phyloP scores from a whole-genome alignment of 2,329 filamentous ascomycete genomes.

The Daldinia sp. region DNA sequence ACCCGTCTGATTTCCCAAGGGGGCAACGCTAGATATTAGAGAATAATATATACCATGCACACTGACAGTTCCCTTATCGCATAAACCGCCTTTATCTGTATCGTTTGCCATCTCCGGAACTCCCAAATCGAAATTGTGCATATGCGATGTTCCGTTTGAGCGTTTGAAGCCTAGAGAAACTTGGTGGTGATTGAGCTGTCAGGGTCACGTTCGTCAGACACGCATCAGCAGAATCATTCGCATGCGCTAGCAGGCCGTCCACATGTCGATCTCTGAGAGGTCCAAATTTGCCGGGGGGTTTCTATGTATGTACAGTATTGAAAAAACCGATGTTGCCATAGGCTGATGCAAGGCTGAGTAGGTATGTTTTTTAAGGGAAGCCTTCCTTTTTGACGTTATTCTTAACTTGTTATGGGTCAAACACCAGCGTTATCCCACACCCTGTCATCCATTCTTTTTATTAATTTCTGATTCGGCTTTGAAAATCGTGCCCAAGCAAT shows the following conservation, averaged over 20 bases:
- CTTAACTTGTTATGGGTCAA: constrained; percentile 34
- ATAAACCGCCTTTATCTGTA: too few relatives aligned
- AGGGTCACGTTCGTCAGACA: constrained; percentile 38
- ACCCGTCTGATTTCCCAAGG: constrained; percentile 20
- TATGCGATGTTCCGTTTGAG: constrained; percentile 30
- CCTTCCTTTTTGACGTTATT: constrained; percentile 31
- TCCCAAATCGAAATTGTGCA: constrained; percentile 30
- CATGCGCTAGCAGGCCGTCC: constrained; percentile 39
- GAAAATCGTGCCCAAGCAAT: constrained; percentile 13
- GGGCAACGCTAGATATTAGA: constrained; percentile 16
- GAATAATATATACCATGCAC: constrained; percentile 21
- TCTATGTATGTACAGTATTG: too few relatives aligned
- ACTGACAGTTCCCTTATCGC: constrained; percentile 14
- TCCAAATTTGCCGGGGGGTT: constrained; percentile 42
- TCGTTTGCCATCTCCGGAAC: constrained; percentile 20
- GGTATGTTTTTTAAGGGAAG: constrained; percentile 19
- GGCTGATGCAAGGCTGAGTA: constrained; percentile 34
- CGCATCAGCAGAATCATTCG: constrained; percentile 32
- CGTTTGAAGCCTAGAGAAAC: constrained; percentile 10
- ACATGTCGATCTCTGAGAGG: constrained; percentile 48
- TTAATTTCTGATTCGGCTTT: constrained; percentile 20
- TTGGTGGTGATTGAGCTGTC: constrained; percentile 25
- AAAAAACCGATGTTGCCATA: constrained; percentile 27
- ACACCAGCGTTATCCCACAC: constrained; percentile 17
- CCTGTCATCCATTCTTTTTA: too few relatives aligned